Evolutionary conservation across 768 basidiomycete species (phyloP), one percentile per base, ranked within the genome.

Genomic region (Xerocomellus chrysenteron): DNA sequence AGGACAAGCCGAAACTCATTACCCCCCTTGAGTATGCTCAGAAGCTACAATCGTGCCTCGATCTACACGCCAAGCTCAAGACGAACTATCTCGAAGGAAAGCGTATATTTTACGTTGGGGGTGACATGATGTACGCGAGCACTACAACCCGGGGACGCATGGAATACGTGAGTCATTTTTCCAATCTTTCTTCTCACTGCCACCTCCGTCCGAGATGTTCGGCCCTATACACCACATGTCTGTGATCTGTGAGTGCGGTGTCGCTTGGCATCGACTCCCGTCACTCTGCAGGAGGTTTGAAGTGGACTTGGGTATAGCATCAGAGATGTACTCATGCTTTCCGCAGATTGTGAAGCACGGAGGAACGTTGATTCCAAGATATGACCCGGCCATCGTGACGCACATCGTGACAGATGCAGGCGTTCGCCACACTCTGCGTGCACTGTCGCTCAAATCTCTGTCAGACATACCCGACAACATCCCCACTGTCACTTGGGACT

Each of bases 401-500:
- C 87, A 90, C 62, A 85, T 92, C 50, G 76, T 92, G 33, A 82
- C 83, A 8, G 83, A 82, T 49, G 62, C 64, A 2, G 59, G 57
- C 19, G 46, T 63, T 55, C 64, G 59, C 28, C 53, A 58, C 6
- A 70, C 76, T 3, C 52, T 74, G n/a, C 59, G 51, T 16, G 70
- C 77, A 1, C 71, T 87, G 4, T 82, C 82, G 2, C 63, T 87
- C 21, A 82, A 77, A 61, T 69, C 56, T 6, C 68, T 86, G 16
- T 70, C 67, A 8, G 80, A 88, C 5, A 85, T 92, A 43, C 88
- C 89, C 5, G 67, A 76, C n/a, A 73, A 81, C 42, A 84, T 89
- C 12, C 84, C 86, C 11, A 84, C 82, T 12, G 78, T 89, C 33
- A 81, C 65, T 37, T 89, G 87, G 88, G 61, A 64, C 14, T 90